phyloP scores from a whole-genome alignment of 345 rosid species.

The Hevea brasiliensis region DNA sequence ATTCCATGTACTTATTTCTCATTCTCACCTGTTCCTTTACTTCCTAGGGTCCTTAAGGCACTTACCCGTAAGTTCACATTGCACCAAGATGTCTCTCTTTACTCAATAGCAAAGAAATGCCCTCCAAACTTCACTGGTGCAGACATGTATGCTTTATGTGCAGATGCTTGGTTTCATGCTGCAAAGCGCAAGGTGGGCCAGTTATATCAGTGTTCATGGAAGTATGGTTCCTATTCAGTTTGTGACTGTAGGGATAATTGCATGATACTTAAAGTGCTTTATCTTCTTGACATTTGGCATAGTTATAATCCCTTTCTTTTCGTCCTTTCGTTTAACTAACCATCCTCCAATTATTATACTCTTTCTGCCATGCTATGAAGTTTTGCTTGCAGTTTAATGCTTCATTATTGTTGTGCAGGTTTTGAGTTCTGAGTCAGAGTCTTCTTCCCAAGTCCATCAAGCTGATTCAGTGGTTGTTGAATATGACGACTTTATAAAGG shows the following conservation, averaged over 20 bases:
- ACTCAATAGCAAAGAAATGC: conserved; percentile 76
- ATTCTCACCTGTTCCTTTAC: conserved; percentile 13
- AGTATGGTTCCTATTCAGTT: neutral
- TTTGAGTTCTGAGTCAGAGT: conserved; percentile 42
- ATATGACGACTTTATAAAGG: conserved; percentile 76
- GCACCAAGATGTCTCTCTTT: conserved; percentile 78
- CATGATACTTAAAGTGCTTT: neutral
- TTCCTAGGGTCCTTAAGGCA: conserved; percentile 79
- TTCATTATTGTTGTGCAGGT: conserved; percentile 45
- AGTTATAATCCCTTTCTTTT: neutral
- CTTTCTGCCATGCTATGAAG: neutral
- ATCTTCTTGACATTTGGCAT: neutral
- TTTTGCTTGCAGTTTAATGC: neutral
- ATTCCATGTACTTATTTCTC: neutral
- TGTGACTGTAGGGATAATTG: neutral
- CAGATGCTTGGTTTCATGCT: conserved; percentile 99
- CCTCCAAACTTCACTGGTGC: conserved; percentile 95
- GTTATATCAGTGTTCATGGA: neutral
- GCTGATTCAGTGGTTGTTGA: conserved; percentile 67
- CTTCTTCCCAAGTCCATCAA: conserved; percentile 42
- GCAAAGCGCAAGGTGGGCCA: conserved; percentile 79
- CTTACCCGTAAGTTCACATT: conserved; percentile 92
- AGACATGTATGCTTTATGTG: conserved; percentile 96
- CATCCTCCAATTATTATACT: neutral
- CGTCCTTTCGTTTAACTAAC: neutral